Conservation (phyloP, 805 yeast species). For the Myxozyma sirexii region DNA sequence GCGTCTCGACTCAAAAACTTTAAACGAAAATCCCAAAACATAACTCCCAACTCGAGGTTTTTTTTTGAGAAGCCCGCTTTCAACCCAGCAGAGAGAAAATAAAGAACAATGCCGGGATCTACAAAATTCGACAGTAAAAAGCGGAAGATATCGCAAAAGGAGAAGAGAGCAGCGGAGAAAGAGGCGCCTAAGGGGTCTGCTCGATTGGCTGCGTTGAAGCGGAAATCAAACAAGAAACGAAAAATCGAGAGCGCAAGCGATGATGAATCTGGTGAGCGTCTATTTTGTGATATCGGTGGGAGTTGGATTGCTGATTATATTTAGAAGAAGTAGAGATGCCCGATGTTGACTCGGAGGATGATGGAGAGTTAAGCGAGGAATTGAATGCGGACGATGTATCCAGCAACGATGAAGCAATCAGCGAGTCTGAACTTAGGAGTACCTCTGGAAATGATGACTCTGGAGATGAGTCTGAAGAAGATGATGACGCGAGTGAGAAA, state of each 20-base stretch:
- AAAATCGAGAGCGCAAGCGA: constrained; percentile 6
- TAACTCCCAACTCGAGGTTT: background rate
- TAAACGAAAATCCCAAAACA: too few species aligned
- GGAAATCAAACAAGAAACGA: constrained; percentile 7
- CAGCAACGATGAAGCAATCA: constrained; percentile 18
- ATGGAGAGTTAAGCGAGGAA: constrained; percentile 6
- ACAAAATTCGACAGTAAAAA: constrained; percentile 2
- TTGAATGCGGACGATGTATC: constrained; percentile 21
- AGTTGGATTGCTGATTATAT: background rate
- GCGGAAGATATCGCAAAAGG: constrained; percentile 8
- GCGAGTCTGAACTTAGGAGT: constrained; percentile 30
- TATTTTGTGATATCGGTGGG: background rate
- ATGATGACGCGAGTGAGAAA: constrained; percentile 35
- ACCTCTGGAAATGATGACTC: constrained; percentile 33
- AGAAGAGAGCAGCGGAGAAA: background rate
- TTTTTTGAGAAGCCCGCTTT: too few species aligned
- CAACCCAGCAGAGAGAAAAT: too few species aligned
- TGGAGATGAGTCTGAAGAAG: constrained; percentile 34
- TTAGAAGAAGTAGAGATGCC: constrained; percentile 11
- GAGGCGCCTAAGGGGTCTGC: background rate
- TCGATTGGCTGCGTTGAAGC: background rate
- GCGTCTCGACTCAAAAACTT: background rate
- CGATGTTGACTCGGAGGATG: constrained; percentile 25
- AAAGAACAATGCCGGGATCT: background rate
- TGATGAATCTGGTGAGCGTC: background rate